Percentiles rank a stretch among this genome's conserved stretches.
phyloP scores from a whole-genome alignment of 257 asterid species.

The Scutellaria galericulata region DNA sequence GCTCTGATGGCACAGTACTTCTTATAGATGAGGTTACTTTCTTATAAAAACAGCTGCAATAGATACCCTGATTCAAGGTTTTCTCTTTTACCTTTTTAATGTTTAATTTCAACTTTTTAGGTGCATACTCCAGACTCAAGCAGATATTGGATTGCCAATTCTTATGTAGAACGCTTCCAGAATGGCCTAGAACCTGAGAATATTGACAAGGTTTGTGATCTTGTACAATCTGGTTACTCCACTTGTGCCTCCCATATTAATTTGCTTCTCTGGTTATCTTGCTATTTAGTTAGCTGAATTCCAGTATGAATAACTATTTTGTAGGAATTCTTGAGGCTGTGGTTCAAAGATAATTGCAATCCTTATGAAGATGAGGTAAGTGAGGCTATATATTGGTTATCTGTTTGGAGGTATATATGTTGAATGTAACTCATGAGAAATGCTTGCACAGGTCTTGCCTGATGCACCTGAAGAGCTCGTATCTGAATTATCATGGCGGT shows the following conservation, averaged over 20 bases:
- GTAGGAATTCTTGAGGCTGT: conserved; percentile 93
- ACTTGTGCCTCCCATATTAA: too few species aligned
- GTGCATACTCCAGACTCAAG: conserved; percentile 98
- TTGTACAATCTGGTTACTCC: too few species aligned
- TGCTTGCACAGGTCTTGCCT: conserved; percentile 70
- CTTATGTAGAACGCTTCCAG: conserved; percentile 70
- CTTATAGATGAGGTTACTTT: conserved; percentile 83
- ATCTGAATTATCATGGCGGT: conserved; percentile 95
- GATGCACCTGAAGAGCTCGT: conserved; percentile 92
- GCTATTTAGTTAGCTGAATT: background rate
- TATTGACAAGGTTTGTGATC: conserved; percentile 77
- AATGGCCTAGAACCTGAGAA: conserved; percentile 91
- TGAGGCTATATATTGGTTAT: background rate
- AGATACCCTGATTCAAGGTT: conserved; percentile 14
- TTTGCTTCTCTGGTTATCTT: too few species aligned
- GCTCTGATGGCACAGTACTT: conserved; percentile 74
- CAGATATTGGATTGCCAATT: conserved; percentile 87
- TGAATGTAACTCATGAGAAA: conserved; percentile 28
- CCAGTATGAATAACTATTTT: conserved; percentile 30
- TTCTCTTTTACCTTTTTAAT: background rate
- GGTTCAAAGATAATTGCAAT: conserved; percentile 91
- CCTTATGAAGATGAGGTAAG: conserved; percentile 91
- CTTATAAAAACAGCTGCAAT: conserved; percentile 22
- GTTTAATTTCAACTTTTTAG: conserved; percentile 39
- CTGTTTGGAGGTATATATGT: background rate